These are phyloP conservation scores for Myrica gale DNA, from an alignment of 306 rosid species.

Conservation along the genomic window DNA sequence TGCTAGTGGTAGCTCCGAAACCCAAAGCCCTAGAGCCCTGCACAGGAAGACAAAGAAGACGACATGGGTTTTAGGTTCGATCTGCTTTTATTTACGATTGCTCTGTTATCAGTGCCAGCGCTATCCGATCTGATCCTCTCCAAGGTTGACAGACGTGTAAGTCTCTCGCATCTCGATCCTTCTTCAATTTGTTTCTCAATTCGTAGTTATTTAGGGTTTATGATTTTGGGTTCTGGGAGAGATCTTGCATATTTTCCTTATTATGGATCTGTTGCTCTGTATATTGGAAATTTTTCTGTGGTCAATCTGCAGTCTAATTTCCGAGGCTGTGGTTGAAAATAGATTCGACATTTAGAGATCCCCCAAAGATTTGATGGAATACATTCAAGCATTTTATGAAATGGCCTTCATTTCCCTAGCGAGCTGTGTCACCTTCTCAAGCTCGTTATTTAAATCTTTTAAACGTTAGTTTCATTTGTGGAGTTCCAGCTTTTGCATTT, in stretches of 20 bases:
- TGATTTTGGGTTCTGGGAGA: background rate
- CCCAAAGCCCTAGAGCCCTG: background rate
- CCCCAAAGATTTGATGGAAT: background rate
- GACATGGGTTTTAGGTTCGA: conserved; percentile 32
- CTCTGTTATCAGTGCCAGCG: conserved; percentile 50
- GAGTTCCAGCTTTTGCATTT: background rate
- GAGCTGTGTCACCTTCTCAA: no score
- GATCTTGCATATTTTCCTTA: background rate
- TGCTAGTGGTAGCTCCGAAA: background rate
- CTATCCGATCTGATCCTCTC: conserved; percentile 83
- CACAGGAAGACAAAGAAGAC: conserved; percentile 4
- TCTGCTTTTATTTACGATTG: conserved; percentile 44
- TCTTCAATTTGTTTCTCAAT: background rate
- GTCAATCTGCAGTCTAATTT: background rate
- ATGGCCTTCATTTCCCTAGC: background rate
- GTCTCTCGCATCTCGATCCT: conserved; percentile 23
- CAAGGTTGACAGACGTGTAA: conserved; percentile 96
- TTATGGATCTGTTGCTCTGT: background rate
- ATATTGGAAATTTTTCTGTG: background rate
- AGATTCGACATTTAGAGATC: background rate
- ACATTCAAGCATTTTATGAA: background rate
- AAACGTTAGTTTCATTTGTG: background rate
- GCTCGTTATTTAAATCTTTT: background rate
- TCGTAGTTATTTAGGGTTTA: background rate
- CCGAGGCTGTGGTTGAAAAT: background rate